Conservation (phyloP, 345 rosid species). For the Brassica napus region Da-Ae NC_063441.1:12661001-12661500, state of each 20-base stretch:
- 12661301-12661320: constrained; percentile 72
- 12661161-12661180: constrained; percentile 99
- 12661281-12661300: constrained; percentile 62
- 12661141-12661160: constrained; percentile 89
- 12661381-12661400: constrained; percentile 49
- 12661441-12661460: constrained; percentile 62
- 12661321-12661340: constrained; percentile 52
- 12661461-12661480: constrained; percentile 74
- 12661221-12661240: constrained; percentile 49
- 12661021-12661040: background rate
- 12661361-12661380: constrained; percentile 48
- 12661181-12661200: constrained; percentile 93
- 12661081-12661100: constrained; percentile 96
- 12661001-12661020: background rate
- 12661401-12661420: constrained; percentile 83
- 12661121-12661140: constrained; percentile 89
- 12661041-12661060: constrained; percentile 69
- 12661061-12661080: constrained; percentile 95
- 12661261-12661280: constrained; percentile 24
- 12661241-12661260: background rate
- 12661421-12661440: constrained; percentile 65
- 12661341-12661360: constrained; percentile 46
- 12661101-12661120: constrained; percentile 98
- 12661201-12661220: constrained; percentile 83
- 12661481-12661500: constrained; percentile 68